These are phyloP conservation scores for Phytophthora meadii DNA, from an alignment of 352 stramenopile species.

Conservation along the genomic window DNA sequence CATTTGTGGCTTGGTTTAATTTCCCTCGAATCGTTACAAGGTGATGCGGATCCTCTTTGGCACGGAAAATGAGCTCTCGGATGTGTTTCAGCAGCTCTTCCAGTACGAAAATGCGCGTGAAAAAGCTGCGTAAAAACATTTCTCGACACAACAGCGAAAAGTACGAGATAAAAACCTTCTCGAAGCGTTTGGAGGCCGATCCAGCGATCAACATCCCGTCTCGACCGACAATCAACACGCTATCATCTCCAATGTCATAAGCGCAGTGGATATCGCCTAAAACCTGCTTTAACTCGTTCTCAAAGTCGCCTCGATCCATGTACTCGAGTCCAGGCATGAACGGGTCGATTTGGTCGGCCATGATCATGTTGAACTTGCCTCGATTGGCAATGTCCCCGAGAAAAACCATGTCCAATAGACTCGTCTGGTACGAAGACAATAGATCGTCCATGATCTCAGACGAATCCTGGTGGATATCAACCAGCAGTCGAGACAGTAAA, in stretches of 20 bases:
- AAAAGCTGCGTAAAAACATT: slow-evolving; percentile 97
- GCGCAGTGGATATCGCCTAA: slow-evolving; percentile 51
- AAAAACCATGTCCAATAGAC: slow-evolving; percentile 95
- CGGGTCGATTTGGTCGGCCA: slow-evolving; percentile 96
- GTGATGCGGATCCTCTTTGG: slow-evolving; percentile 88
- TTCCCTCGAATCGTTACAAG: slow-evolving; percentile 85
- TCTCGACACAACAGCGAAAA: slow-evolving; percentile 95
- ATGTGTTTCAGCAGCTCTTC: slow-evolving; percentile 95
- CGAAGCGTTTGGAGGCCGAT: slow-evolving; percentile 92
- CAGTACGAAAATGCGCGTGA: slow-evolving; percentile 95
- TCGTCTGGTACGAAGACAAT: slow-evolving; percentile 93
- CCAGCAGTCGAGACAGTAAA: slow-evolving; percentile 92
- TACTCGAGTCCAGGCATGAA: slow-evolving; percentile 96
- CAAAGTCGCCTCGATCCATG: slow-evolving; percentile 97
- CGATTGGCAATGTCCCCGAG: slow-evolving; percentile 91
- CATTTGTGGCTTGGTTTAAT: slow-evolving; percentile 90
- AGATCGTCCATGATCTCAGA: slow-evolving; percentile 88
- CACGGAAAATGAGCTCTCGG: slow-evolving; percentile 88
- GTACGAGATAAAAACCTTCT: slow-evolving; percentile 95
- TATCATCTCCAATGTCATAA: slow-evolving; percentile 96
- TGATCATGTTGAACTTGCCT: slow-evolving; percentile 98
- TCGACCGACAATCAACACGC: slow-evolving; percentile 94
- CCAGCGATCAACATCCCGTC: slow-evolving; percentile 94
- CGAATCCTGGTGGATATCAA: slow-evolving; percentile 79
- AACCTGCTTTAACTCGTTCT: slow-evolving; percentile 96